Conservation (phyloP, 495 filamentous ascomycete genomes). For the Sporormia fimetaria region DNA sequence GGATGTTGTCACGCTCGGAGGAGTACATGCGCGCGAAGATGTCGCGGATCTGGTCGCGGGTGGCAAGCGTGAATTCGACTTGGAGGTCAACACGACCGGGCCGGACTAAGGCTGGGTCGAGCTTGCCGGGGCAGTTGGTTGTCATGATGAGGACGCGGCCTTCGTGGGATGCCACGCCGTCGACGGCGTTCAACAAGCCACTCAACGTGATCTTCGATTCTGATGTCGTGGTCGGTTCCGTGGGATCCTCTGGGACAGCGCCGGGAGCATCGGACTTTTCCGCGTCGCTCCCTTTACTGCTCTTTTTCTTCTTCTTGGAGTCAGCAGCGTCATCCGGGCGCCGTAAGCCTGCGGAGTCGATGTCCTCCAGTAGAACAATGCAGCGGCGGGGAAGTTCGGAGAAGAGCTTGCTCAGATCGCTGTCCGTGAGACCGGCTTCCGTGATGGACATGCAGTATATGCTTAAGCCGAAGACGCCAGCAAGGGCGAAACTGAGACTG, state of each 20-base stretch:
- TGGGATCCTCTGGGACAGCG: constrained; percentile 4
- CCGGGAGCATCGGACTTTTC: constrained; percentile 2
- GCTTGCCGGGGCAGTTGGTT: constrained; percentile 62
- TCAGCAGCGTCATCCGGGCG: constrained; percentile 31
- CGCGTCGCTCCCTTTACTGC: not conserved
- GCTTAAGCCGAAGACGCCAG: constrained; percentile 56
- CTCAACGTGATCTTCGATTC: constrained; percentile 42
- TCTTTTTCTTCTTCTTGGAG: not conserved
- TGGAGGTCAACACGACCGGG: constrained; percentile 67
- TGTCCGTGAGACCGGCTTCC: constrained; percentile 54
- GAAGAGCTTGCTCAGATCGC: constrained; percentile 59
- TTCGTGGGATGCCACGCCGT: constrained; percentile 72
- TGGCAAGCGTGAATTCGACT: constrained; percentile 50
- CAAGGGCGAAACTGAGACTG: constrained; percentile 46
- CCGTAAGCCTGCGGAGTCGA: constrained; percentile 60
- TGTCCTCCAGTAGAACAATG: constrained; percentile 64
- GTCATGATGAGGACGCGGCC: constrained; percentile 77
- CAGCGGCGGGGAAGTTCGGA: constrained; percentile 53
- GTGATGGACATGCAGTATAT: constrained; percentile 60
- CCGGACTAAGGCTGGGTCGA: constrained; percentile 65
- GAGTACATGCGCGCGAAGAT: constrained; percentile 27
- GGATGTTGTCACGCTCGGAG: constrained; percentile 5
- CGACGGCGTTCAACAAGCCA: constrained; percentile 71
- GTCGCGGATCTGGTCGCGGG: constrained; percentile 13
- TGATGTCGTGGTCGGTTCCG: constrained; percentile 8